These are phyloP conservation scores for Tolypocladium endophyticum DNA, from an alignment of 2,329 filamentous ascomycete genomes.

Conservation along the genomic window DNA sequence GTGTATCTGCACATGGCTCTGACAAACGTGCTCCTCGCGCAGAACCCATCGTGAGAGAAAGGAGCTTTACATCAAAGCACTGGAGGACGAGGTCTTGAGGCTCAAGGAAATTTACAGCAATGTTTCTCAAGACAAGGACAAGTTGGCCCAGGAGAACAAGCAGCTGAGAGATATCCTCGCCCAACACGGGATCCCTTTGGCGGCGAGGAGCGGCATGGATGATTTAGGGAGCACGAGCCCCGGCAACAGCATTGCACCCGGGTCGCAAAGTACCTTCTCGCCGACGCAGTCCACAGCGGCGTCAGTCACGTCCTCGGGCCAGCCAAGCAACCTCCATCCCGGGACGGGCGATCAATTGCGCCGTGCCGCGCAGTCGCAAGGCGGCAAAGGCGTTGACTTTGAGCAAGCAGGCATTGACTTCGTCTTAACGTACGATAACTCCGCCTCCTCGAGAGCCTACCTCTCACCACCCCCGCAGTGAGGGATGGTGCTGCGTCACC, in stretches of 20 bases:
- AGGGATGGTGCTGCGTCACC: conserved; percentile 8
- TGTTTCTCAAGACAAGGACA: conserved; percentile 64
- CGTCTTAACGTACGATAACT: conserved; percentile 72
- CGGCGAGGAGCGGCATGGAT: conserved; percentile 18
- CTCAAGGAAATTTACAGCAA: conserved; percentile 77
- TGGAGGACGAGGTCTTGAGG: conserved; percentile 84
- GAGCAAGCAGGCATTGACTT: conserved; percentile 83
- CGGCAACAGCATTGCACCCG: conserved; percentile 45
- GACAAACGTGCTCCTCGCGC: neutral
- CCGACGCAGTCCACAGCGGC: conserved; percentile 32
- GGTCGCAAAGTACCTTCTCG: conserved; percentile 34
- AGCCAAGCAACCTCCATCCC: conserved; percentile 12
- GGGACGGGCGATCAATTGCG: conserved; percentile 21
- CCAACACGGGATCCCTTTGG: conserved; percentile 38
- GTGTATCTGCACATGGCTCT: neutral
- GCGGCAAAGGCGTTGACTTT: conserved; percentile 49
- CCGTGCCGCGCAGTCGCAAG: conserved; percentile 13
- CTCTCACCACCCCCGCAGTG: conserved; percentile 52
- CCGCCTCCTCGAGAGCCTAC: conserved; percentile 49
- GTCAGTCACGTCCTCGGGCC: conserved; percentile 27
- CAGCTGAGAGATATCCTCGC: conserved; percentile 51
- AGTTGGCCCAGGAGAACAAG: conserved; percentile 67
- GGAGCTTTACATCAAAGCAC: conserved; percentile 86
- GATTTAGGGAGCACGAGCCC: conserved; percentile 43
- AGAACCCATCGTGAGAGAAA: conserved; percentile 96